A percentile compares a stretch with the other conserved stretches of the same genome.
phyloP scores from a whole-genome alignment of 257 asterid species.

The Thymus quinquecostatus region DNA sequence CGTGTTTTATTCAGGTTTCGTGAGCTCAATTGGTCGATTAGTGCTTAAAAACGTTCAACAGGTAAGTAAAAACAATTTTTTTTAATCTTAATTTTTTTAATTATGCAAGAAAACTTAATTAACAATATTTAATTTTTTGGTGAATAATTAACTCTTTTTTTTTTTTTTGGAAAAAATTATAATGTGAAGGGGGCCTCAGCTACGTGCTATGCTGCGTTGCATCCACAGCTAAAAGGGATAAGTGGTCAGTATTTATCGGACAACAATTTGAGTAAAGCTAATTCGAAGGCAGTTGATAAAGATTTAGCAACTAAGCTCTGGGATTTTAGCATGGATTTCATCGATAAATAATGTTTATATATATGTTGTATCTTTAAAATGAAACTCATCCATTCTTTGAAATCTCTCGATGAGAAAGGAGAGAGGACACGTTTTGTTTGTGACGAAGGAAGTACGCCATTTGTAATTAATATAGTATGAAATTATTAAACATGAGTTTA shows the following conservation, averaged over 20 bases:
- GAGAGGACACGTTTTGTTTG: too few species aligned
- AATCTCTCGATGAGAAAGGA: too few species aligned
- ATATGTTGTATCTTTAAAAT: too few species aligned
- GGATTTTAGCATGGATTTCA: conserved; percentile 66
- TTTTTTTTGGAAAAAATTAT: neutral
- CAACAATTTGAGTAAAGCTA: conserved; percentile 59
- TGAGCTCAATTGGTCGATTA: conserved; percentile 44
- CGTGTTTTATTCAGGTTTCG: conserved; percentile 42
- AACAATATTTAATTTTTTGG: too few species aligned
- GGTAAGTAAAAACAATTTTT: conserved; percentile 36
- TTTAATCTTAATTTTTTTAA: too few species aligned
- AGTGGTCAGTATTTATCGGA: conserved; percentile 66
- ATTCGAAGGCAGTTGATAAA: conserved; percentile 42
- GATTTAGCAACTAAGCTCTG: conserved; percentile 68
- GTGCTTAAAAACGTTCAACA: conserved; percentile 61
- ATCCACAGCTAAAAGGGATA: conserved; percentile 66
- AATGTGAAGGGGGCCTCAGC: conserved; percentile 75
- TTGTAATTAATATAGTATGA: too few species aligned
- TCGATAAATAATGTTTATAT: conserved; percentile 21
- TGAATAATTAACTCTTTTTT: too few species aligned
- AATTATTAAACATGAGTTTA: too few species aligned
- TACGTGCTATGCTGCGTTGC: conserved; percentile 72
- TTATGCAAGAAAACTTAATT: too few species aligned
- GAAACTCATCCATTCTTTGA: too few species aligned
- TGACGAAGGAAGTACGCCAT: too few species aligned